phyloP scores from a whole-genome alignment of 73 alveolate species.

The Halteria grandinella region DNA sequence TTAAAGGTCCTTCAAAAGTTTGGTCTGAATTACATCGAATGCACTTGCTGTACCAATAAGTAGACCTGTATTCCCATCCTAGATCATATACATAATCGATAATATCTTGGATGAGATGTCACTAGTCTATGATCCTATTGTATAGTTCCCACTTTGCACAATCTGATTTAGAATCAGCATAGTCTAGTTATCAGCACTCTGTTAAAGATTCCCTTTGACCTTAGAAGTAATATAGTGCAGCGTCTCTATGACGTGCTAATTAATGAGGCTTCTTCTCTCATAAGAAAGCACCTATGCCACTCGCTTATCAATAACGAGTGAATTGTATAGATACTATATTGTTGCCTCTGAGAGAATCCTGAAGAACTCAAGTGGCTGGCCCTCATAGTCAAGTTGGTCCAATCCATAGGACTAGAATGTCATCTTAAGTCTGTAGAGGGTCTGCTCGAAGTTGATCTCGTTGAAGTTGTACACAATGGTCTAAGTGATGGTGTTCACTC shows the following conservation, averaged over 20 bases:
- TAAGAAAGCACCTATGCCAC: not conserved
- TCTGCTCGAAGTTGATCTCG: conserved; percentile 15
- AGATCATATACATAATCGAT: too few relatives aligned
- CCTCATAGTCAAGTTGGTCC: not conserved
- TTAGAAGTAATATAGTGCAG: conserved; percentile 2
- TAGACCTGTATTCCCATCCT: too few relatives aligned
- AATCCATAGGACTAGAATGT: conserved; percentile 1
- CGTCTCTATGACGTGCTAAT: not conserved
- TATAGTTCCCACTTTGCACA: too few relatives aligned
- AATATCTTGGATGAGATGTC: too few relatives aligned
- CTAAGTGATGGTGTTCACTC: not conserved
- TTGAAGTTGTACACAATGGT: not conserved
- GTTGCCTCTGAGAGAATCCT: not conserved
- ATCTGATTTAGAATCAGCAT: too few relatives aligned
- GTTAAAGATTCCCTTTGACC: too few relatives aligned
- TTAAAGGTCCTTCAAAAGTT: too few relatives aligned
- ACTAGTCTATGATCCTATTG: too few relatives aligned
- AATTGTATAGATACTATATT: conserved; percentile 6
- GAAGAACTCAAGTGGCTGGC: conserved; percentile 1
- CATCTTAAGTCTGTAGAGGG: not conserved
- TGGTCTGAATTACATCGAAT: too few relatives aligned
- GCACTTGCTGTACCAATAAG: too few relatives aligned
- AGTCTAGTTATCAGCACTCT: too few relatives aligned
- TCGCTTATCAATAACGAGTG: not conserved
- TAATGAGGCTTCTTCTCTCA: conserved; percentile 3